These are phyloP conservation scores for Teratosphaeriaceae sp. DNA, from an alignment of 2,329 filamentous ascomycete genomes.

Conservation along the genomic window DNA sequence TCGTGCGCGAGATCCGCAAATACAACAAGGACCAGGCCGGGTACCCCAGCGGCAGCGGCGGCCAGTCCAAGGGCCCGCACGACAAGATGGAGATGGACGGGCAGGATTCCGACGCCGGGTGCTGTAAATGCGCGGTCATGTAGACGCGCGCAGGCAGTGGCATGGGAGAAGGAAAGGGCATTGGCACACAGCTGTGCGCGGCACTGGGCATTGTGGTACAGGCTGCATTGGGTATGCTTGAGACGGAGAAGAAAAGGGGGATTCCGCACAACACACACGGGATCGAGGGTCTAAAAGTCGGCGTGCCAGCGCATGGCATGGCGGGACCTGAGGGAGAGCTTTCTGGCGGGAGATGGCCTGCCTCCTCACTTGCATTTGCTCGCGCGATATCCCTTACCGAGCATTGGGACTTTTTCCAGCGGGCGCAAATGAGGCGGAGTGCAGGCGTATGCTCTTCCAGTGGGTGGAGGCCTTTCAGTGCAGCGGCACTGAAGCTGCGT, in stretches of 20 bases:
- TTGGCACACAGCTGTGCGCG: not conserved
- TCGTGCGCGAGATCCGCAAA: constrained; percentile 93
- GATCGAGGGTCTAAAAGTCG: not conserved
- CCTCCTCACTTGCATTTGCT: constrained; percentile 1
- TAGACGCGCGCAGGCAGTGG: constrained; percentile 40
- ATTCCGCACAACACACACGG: not conserved
- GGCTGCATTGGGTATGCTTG: constrained; percentile 5
- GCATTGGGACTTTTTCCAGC: constrained; percentile 1
- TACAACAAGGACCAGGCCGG: constrained; percentile 98
- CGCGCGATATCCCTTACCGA: constrained; percentile 7
- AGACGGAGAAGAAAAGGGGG: not conserved
- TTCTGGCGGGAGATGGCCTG: not conserved
- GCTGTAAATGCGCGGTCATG: constrained; percentile 89
- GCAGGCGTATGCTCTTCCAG: constrained; percentile 1
- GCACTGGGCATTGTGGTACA: constrained; percentile 1
- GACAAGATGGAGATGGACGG: constrained; percentile 76
- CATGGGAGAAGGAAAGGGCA: not conserved
- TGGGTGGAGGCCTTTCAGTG: not conserved
- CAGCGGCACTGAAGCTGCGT: not conserved
- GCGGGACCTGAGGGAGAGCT: too few species aligned
- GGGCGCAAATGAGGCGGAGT: constrained; percentile 5
- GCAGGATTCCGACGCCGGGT: constrained; percentile 59
- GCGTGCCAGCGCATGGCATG: too few species aligned
- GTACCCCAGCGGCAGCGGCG: constrained; percentile 60
- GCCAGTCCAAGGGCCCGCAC: constrained; percentile 34